Percentiles rank a stretch among this genome's conserved stretches.
These are phyloP conservation scores for Laguncularia racemosa DNA, from an alignment of 345 rosid species.

Conservation along the genomic window DNA sequence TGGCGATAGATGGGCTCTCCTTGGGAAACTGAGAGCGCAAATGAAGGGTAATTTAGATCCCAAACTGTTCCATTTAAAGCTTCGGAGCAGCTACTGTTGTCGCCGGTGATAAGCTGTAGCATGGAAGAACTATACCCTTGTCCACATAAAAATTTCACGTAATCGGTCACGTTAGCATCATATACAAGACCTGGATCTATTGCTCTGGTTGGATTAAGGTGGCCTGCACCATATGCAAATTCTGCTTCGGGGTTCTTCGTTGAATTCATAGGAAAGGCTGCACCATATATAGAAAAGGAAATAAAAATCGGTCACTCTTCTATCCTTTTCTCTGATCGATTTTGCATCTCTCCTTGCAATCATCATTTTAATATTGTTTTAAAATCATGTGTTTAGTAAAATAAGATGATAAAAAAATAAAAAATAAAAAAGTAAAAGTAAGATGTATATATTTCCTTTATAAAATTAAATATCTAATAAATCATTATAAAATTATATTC, in stretches of 20 bases:
- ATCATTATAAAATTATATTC: too few relatives aligned
- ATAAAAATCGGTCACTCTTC: too few relatives aligned
- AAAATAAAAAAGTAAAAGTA: too few relatives aligned
- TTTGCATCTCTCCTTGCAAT: too few relatives aligned
- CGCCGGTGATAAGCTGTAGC: constrained; percentile 19
- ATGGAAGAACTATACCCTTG: constrained; percentile 17
- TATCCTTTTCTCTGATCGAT: too few relatives aligned
- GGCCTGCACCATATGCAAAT: constrained; percentile 41
- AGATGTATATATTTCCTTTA: too few relatives aligned
- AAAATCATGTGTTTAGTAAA: too few relatives aligned
- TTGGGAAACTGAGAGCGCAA: too few relatives aligned
- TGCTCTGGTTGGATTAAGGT: constrained; percentile 23
- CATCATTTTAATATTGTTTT: too few relatives aligned
- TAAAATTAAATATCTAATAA: too few relatives aligned
- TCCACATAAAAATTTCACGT: constrained; percentile 33
- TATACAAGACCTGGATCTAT: constrained; percentile 28
- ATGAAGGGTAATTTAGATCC: constrained; percentile 39
- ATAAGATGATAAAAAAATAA: too few relatives aligned
- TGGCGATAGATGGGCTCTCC: too few relatives aligned
- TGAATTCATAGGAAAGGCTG: constrained; percentile 19
- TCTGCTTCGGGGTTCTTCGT: constrained; percentile 15
- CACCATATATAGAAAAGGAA: neutral
- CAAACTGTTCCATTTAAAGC: constrained; percentile 14
- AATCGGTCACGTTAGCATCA: constrained; percentile 33
- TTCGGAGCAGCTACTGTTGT: constrained; percentile 19